Evolutionary conservation across 2,329 filamentous ascomycete genomes (phyloP), one percentile per base, ranked within the genome.

Genomic region (Ophiostoma ulmi): DNA sequence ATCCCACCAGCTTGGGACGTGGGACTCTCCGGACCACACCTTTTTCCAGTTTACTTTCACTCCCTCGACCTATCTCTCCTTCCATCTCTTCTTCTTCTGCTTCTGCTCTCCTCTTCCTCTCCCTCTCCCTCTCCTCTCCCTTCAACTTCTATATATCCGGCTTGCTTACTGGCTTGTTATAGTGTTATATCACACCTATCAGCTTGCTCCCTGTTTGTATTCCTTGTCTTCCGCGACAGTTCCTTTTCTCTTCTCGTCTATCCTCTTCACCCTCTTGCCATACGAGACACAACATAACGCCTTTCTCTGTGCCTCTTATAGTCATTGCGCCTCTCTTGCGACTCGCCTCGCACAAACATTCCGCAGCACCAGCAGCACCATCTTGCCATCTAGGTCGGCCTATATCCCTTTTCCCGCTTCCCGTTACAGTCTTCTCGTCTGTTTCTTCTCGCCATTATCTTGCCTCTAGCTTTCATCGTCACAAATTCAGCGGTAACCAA

Each of bases 271-370:
- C 6, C 38, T 10, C 44, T 6, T 22, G 14, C 52, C 39, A 48
- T 68, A 39, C 48, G 55, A 39, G 66, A 68, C 48, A 38, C 44
- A 22, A 68, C 48, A 38, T 36, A 22, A 44, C 14, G 39, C 63
- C 65, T 26, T 61, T 61, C 58, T n/a, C 20, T 65, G 63, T 39
- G 35, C 63, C n/a, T 26, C 52, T 58, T 14, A 35, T 17, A 63
- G 35, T 10, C 63, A 67, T 63, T 69, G 70, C 67, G 63, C 61
- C 68, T 31, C 39, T n/a, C n/a, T 69, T 71, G 70, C 68, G 39
- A 68, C 70, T 70, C 70, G 68, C 68, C 64, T 69, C 63, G 68
- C 36, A 71, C 70, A 71, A 70, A 41, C 35, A 63, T 14, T 52
- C 26, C 58, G 14, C 58, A 36, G 58, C 58, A 36, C 55, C 26